phyloP scores from a whole-genome alignment of 2,329 filamentous ascomycete genomes.

The Beauveria sp. region DNA sequence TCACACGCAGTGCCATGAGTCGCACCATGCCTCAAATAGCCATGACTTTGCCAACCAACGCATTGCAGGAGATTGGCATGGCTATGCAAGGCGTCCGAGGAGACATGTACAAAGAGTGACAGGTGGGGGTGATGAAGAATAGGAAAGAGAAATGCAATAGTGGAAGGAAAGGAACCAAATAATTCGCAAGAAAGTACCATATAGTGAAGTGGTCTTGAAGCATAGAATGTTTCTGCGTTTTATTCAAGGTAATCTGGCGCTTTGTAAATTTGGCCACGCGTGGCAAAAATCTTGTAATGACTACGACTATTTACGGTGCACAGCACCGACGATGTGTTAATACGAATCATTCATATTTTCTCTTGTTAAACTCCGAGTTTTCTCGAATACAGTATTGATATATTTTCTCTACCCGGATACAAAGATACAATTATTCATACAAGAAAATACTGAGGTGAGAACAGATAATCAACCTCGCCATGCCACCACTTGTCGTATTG shows the following conservation, averaged over 20 bases:
- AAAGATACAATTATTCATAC: slow-evolving; percentile 2
- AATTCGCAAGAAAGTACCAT: background rate
- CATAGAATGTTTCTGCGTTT: background rate
- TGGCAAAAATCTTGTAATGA: slow-evolving; percentile 20
- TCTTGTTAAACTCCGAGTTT: background rate
- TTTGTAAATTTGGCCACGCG: background rate
- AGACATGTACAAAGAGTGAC: slow-evolving; percentile 47
- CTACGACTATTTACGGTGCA: slow-evolving; percentile 19
- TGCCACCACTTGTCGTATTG: background rate
- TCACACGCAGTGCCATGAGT: slow-evolving; percentile 30
- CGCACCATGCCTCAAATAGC: slow-evolving; percentile 41
- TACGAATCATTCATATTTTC: slow-evolving; percentile 51
- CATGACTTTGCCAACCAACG: slow-evolving; percentile 31
- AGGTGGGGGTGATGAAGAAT: background rate
- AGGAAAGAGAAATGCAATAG: background rate
- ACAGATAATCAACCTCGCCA: background rate
- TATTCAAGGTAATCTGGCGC: background rate
- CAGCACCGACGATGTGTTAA: slow-evolving; percentile 24
- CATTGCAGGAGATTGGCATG: slow-evolving; percentile 38
- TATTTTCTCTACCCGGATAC: background rate
- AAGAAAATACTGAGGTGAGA: slow-evolving; percentile 12
- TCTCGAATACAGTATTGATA: background rate
- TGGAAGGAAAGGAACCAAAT: background rate
- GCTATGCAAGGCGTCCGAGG: slow-evolving; percentile 38
- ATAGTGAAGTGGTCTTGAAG: background rate